A percentile compares a stretch with the other conserved stretches of the same genome.
Evolutionary conservation across 108 stramenopile genomes (phyloP).

Genomic region (Bacterosira constricta): DNA sequence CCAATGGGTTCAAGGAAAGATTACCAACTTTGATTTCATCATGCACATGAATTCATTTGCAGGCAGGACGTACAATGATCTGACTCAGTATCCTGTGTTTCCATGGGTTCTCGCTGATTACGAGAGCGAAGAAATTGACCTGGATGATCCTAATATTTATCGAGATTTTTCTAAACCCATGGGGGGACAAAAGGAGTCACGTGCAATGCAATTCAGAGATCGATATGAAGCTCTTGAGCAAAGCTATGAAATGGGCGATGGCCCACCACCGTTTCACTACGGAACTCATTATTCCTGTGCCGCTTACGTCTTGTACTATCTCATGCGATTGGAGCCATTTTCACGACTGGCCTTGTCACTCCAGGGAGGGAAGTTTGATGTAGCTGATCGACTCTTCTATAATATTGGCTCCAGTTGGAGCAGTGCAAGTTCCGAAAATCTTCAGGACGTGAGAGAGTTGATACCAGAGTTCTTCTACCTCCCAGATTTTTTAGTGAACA

Average conservation of each 20-base stretch:
- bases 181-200: conserved; percentile 85
- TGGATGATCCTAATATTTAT: conserved; percentile 87
- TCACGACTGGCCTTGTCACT: conserved; percentile 88
- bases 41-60: conserved; percentile 98
- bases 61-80: conserved; percentile 95
- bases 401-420: conserved; percentile 89
- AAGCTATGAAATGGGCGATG: conserved; percentile 75
- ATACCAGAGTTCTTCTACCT: conserved; percentile 98
- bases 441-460: conserved; percentile 97
- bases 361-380: conserved; percentile 96
- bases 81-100: conserved; percentile 98
- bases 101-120: conserved; percentile 99
- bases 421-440: conserved; percentile 83
- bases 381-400: conserved; percentile 96
- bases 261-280: conserved; percentile 96
- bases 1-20: conserved; percentile 86
- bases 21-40: conserved; percentile 98
- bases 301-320: conserved; percentile 95
- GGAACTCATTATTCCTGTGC: conserved; percentile 98
- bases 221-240: conserved; percentile 89
- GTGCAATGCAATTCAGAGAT: conserved; percentile 90
- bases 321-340: conserved; percentile 96
- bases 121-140: conserved; percentile 90
- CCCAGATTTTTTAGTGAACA: conserved; percentile 92
- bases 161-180: conserved; percentile 97